A percentile compares a stretch with the other conserved stretches of the same genome.
Conservation (phyloP, 331 rosid species). For the Rhamnella rubrinervis region DNA sequence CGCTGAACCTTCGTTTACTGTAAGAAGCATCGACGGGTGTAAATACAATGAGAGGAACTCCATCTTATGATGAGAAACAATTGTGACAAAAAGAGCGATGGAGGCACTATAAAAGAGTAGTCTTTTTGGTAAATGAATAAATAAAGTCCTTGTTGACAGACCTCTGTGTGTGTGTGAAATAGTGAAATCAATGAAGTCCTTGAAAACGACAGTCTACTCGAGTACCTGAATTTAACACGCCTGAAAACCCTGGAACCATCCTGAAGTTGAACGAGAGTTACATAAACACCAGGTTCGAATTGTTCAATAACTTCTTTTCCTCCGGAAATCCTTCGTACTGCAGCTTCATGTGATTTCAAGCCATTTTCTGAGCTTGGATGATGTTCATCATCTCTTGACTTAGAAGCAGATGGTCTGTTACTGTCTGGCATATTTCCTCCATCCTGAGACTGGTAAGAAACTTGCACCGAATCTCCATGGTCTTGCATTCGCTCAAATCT, state of each 20-base stretch:
- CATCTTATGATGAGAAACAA: too few species aligned
- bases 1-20: constrained; percentile 71
- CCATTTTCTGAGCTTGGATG: constrained; percentile 38
- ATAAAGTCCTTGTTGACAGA: too few species aligned
- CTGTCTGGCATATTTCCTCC: constrained; percentile 33
- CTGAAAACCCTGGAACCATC: constrained; percentile 54
- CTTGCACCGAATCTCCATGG: constrained; percentile 29
- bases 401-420: constrained; percentile 25
- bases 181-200: background rate
- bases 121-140: too few species aligned
- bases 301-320: constrained; percentile 66
- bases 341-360: constrained; percentile 30
- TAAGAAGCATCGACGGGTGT: background rate
- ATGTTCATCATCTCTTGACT: constrained; percentile 24
- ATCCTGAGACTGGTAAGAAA: constrained; percentile 15
- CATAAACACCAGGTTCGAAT: constrained; percentile 82
- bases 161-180: background rate
- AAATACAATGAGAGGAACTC: background rate
- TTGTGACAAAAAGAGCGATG: too few species aligned
- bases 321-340: constrained; percentile 25
- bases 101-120: too few species aligned
- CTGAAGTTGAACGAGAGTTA: constrained; percentile 46
- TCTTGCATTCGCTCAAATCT: constrained; percentile 32
- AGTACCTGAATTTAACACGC: constrained; percentile 90
- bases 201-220: constrained; percentile 13